These are phyloP conservation scores for Diaporthe capsici DNA, from an alignment of 2,329 filamentous ascomycete genomes.

Conservation along the genomic window DNA sequence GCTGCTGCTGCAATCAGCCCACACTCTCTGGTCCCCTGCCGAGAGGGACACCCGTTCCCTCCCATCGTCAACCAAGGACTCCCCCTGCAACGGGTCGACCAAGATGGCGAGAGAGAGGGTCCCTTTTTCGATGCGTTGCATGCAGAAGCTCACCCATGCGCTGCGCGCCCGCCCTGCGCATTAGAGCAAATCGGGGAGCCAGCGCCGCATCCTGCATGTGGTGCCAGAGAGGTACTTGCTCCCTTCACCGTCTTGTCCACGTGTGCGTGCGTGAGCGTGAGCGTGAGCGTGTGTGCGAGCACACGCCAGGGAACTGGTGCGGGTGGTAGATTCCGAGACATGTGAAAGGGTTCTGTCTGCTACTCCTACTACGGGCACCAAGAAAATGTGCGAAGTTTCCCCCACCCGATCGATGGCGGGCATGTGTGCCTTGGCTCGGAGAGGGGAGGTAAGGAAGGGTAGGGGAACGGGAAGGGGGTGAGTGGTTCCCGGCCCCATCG, in stretches of 20 bases:
- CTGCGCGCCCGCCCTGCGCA: background rate
- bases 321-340: constrained; percentile 27
- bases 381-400: background rate
- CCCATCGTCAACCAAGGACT: background rate
- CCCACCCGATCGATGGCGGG: constrained; percentile 19
- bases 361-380: background rate
- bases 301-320: background rate
- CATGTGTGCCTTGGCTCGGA: background rate
- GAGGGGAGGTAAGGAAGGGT: no score
- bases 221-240: constrained; percentile 5
- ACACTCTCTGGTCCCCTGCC: constrained; percentile 4
- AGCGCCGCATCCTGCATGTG: background rate
- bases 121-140: background rate
- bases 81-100: constrained; percentile 6
- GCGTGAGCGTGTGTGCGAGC: background rate
- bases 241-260: constrained; percentile 8
- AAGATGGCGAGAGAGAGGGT: background rate
- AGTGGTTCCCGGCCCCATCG: background rate
- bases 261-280: background rate
- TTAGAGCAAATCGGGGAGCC: background rate
- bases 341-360: background rate
- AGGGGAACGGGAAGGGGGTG: background rate
- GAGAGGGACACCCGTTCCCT: background rate
- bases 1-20: background rate
- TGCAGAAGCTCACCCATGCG: constrained; percentile 5